Conservation (phyloP, 371 early-diverging fungal species). For the Syncephalastrum contaminatum region DNA sequence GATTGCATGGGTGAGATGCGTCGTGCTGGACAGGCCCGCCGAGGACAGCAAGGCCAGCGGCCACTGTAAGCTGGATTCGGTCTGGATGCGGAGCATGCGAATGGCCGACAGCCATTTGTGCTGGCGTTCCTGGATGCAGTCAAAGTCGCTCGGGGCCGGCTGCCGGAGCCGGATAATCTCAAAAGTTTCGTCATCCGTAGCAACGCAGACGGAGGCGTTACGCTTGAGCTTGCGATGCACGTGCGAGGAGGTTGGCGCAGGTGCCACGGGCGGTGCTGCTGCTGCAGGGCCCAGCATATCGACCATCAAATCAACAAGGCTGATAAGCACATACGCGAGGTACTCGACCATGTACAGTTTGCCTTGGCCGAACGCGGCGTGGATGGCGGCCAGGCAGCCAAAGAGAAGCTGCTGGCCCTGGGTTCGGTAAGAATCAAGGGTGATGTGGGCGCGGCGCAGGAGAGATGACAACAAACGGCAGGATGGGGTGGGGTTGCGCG, state of each 20-base stretch:
- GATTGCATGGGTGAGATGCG: background rate
- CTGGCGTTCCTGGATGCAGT: conserved; percentile 1
- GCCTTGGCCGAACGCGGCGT: conserved; percentile 1
- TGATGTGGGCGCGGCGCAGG: too few relatives aligned
- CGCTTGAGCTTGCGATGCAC: background rate
- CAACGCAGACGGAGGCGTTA: background rate
- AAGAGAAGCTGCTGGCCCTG: too few relatives aligned
- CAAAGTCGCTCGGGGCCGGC: background rate
- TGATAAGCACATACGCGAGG: conserved; percentile 9
- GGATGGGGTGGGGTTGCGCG: too few relatives aligned
- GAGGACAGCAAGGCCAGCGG: too few relatives aligned
- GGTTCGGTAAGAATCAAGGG: too few relatives aligned
- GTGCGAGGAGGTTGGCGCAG: background rate
- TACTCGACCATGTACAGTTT: conserved; percentile 11
- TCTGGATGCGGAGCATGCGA: too few relatives aligned
- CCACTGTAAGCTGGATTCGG: too few relatives aligned
- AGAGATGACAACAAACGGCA: too few relatives aligned
- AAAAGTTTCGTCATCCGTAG: background rate
- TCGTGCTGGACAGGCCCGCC: background rate
- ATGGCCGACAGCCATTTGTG: conserved; percentile 4
- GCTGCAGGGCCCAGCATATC: conserved; percentile 8
- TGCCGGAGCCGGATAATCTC: conserved; percentile 2
- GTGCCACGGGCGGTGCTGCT: background rate
- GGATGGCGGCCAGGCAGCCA: too few relatives aligned
- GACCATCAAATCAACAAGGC: conserved; percentile 10